Base-by-base conservation (phyloP, 2,329 filamentous ascomycete genomes). In the Hortaea werneckii region DNA sequence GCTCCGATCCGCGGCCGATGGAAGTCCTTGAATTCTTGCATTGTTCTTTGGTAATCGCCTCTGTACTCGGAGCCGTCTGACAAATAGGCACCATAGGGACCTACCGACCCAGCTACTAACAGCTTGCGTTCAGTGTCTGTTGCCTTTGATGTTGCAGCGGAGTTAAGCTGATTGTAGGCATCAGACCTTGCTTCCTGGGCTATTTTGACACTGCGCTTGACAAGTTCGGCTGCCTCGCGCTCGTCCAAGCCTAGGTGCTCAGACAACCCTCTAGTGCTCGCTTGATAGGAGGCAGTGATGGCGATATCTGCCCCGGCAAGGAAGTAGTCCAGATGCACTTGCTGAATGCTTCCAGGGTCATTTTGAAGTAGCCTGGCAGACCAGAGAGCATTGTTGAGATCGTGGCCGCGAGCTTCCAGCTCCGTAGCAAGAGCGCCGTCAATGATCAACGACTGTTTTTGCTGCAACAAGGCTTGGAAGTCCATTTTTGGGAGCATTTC, bases 401-500 rank as follows among this genome's bases (percentile, higher is more conserved):
- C 63, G 43, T 59, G 64, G 37, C 69, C 68, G 11, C 68, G 62
- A 4, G 58, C 58, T 52, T 73, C 70, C 11, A 73, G 62, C 46
- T 72, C 67, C 4, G 71, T 73, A 27, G 71, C 71, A 5, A 74
- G 60, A 5, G 67, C 71, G 29, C 71, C 71, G 47, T 74, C 71
- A 37, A 73, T 55, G 41, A 71, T 54, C 32, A 72, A 49, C 10
- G 60, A 60, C 7, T 53, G 53, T 9, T 50, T 48, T n/a, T 46
- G 41, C 6, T 49, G 44, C n/a, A 62, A 43, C 3, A 62, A 40
- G 12, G 45, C 41, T 7, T 47, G 30, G 44, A 61, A 60, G 6
- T 52, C 47, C 11, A 46, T 37, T 42, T 46, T 51, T 29, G 50
- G 52, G 37, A 61, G 48, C 58, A 60, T 59, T 10, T 10, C 32